A percentile compares a stretch with the other conserved stretches of the same genome.
Evolutionary conservation across 1,284 basidiomycete genomes (phyloP).

Genomic region (Uromyces viciae-fabae): DNA sequence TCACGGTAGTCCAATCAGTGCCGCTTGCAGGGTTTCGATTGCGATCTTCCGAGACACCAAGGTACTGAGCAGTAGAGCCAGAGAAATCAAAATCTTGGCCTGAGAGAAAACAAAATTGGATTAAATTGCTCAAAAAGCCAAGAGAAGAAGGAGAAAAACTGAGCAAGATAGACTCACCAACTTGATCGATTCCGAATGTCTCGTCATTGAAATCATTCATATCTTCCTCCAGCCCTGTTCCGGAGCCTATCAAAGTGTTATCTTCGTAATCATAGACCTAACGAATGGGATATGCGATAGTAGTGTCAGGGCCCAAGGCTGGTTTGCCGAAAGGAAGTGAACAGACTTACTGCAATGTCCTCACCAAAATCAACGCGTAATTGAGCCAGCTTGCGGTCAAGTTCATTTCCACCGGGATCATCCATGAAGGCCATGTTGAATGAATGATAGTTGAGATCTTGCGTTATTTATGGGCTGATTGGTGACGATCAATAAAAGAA

Average conservation of each 20-base stretch:
- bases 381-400: slow-evolving; percentile 40
- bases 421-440: slow-evolving; percentile 11
- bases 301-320: too few relatives aligned
- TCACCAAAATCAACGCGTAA: slow-evolving; percentile 42
- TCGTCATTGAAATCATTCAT: slow-evolving; percentile 51
- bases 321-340: too few relatives aligned
- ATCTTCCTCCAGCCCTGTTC: slow-evolving; percentile 71
- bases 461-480: too few relatives aligned
- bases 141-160: too few relatives aligned
- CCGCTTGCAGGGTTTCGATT: not conserved
- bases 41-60: slow-evolving; percentile 3
- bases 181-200: slow-evolving; percentile 44
- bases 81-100: slow-evolving; percentile 45
- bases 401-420: slow-evolving; percentile 35
- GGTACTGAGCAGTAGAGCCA: slow-evolving; percentile 45
- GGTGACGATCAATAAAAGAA: too few relatives aligned
- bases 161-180: slow-evolving; percentile 13
- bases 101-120: too few relatives aligned
- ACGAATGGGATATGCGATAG: too few relatives aligned
- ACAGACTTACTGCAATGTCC: slow-evolving; percentile 36
- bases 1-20: slow-evolving; percentile 30
- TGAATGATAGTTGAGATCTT: too few relatives aligned
- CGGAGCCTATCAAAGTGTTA: slow-evolving; percentile 56
- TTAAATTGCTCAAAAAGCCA: too few relatives aligned
- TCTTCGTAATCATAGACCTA: slow-evolving; percentile 36